phyloP scores from a whole-genome alignment of 2,329 filamentous ascomycete species.

The Phyllosticta capitalensis region DNA sequence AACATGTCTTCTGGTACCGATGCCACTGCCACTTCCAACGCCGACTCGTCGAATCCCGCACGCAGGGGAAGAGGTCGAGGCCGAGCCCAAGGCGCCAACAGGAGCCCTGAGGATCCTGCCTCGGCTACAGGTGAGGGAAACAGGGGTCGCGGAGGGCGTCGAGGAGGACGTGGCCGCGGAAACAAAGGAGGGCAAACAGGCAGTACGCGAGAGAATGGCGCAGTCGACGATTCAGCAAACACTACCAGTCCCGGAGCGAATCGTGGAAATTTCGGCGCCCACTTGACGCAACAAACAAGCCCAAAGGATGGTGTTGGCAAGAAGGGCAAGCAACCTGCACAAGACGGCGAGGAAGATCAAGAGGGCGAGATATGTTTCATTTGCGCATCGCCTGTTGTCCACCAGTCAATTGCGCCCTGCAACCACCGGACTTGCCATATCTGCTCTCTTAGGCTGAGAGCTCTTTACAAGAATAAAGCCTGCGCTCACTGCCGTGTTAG shows the following conservation, averaged over 20 bases:
- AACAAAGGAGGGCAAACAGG: constrained; percentile 3
- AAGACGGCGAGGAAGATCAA: constrained; percentile 37
- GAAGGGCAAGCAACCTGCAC: not conserved
- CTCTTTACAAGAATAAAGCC: constrained; percentile 90
- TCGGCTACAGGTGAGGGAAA: not conserved
- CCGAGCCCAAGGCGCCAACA: constrained; percentile 1
- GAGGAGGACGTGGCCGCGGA: constrained; percentile 10
- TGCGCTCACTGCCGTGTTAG: constrained; percentile 90
- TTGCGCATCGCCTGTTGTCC: constrained; percentile 80
- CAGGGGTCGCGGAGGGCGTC: constrained; percentile 4
- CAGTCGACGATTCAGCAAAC: not conserved
- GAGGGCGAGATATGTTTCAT: constrained; percentile 92
- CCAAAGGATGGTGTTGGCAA: not conserved
- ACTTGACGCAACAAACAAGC: not conserved
- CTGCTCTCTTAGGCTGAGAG: constrained; percentile 80
- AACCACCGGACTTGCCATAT: constrained; percentile 97
- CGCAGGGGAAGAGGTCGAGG: constrained; percentile 6
- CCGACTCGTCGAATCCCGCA: not conserved
- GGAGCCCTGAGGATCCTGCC: not conserved
- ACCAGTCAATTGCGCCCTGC: constrained; percentile 83
- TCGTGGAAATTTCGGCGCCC: constrained; percentile 5
- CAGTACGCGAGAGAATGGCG: not conserved
- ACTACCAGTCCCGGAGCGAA: not conserved
- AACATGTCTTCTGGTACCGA: constrained; percentile 2
- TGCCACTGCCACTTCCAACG: not conserved